phyloP scores from a whole-genome alignment of 1,284 basidiomycete genomes.

The Grifola frondosa region DNA sequence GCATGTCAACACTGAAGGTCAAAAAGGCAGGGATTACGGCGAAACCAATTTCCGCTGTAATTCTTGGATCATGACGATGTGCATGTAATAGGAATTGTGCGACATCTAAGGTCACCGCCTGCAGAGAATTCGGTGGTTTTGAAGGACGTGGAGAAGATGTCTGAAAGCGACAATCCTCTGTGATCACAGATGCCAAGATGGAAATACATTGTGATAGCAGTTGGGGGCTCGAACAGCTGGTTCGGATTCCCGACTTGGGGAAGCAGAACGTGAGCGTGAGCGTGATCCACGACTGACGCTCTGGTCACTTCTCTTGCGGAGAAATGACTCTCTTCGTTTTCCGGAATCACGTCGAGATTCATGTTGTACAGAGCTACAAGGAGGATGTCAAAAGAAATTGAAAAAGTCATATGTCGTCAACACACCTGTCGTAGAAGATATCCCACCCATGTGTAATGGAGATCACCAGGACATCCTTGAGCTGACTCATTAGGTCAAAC shows the following conservation, averaged over 20 bases:
- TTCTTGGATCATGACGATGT: constrained; percentile 50
- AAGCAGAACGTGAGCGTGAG: constrained; percentile 52
- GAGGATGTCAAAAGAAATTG: not conserved
- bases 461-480: constrained; percentile 59
- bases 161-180: constrained; percentile 69
- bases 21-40: constrained; percentile 68
- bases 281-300: constrained; percentile 15
- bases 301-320: constrained; percentile 14
- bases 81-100: constrained; percentile 57
- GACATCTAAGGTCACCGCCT: constrained; percentile 61
- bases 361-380: constrained; percentile 9
- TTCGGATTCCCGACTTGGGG: constrained; percentile 43
- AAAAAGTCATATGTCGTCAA: not conserved
- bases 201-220: constrained; percentile 61
- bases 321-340: constrained; percentile 17
- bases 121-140: constrained; percentile 65
- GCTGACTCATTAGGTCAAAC: constrained; percentile 58
- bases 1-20: constrained; percentile 60
- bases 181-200: constrained; percentile 58
- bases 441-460: constrained; percentile 57
- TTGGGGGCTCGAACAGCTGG: constrained; percentile 41
- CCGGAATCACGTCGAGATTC: constrained; percentile 14
- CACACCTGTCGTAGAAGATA: constrained; percentile 50
- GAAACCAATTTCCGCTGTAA: constrained; percentile 58
- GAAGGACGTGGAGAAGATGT: constrained; percentile 52